A percentile compares a stretch with the other conserved stretches of the same genome.
These are phyloP conservation scores for Annulohypoxylon stygium DNA, from an alignment of 495 filamentous ascomycete species.

Conservation along the genomic window DNA sequence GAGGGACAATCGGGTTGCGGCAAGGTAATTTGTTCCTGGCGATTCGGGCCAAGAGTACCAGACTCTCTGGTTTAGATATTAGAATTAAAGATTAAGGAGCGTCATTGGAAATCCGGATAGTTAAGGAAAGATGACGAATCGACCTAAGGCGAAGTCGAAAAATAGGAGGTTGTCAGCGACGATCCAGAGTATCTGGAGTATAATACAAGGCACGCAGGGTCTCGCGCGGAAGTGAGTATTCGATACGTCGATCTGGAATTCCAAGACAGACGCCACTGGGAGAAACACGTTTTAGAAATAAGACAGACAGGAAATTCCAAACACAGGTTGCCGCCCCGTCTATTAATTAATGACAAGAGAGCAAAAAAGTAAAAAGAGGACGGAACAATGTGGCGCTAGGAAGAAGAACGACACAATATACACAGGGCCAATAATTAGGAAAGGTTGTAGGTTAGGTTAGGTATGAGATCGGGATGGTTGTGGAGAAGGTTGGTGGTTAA, in stretches of 20 bases:
- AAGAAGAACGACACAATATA: slow-evolving; percentile 34
- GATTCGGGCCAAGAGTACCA: slow-evolving; percentile 50
- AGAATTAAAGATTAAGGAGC: slow-evolving; percentile 55
- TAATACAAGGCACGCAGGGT: slow-evolving; percentile 49
- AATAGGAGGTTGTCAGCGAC: slow-evolving; percentile 37
- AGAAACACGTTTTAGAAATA: slow-evolving; percentile 44
- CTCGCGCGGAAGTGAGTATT: slow-evolving; percentile 36
- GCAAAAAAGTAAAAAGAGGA: slow-evolving; percentile 37
- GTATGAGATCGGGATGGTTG: slow-evolving; percentile 25
- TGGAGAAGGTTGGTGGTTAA: slow-evolving; percentile 35
- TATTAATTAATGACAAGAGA: slow-evolving; percentile 42
- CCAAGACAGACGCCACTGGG: slow-evolving; percentile 49
- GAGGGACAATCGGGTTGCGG: slow-evolving; percentile 34
- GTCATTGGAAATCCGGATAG: slow-evolving; percentile 49
- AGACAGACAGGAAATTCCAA: slow-evolving; percentile 42
- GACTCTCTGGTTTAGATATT: slow-evolving; percentile 55
- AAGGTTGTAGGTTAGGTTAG: slow-evolving; percentile 22
- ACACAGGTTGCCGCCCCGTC: slow-evolving; percentile 35
- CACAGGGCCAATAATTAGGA: slow-evolving; percentile 24
- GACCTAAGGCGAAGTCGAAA: slow-evolving; percentile 15
- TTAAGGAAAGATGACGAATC: slow-evolving; percentile 24
- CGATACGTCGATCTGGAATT: slow-evolving; percentile 49
- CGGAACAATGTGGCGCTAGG: slow-evolving; percentile 35
- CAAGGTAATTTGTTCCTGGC: slow-evolving; percentile 32
- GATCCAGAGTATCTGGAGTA: slow-evolving; percentile 1